A percentile compares a stretch with the other conserved stretches of the same genome.
Evolutionary conservation across 495 filamentous ascomycete genomes (phyloP).

Genomic region (Beverwykella pulmonaria): DNA sequence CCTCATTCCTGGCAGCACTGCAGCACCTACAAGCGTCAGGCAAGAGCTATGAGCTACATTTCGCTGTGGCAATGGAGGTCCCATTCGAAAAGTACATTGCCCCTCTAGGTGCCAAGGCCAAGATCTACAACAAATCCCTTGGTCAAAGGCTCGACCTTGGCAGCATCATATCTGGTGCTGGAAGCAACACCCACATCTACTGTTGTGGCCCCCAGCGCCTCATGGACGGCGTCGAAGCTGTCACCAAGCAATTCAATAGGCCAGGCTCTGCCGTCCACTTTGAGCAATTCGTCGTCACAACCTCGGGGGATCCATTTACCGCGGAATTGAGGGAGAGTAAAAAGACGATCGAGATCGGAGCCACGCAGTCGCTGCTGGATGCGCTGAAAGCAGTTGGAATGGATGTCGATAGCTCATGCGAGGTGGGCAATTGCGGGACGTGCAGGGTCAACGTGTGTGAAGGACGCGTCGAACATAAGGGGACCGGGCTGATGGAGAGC

Average conservation of each 20-base stretch:
- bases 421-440: conserved; percentile 63
- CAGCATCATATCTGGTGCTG: conserved; percentile 45
- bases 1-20: conserved; percentile 29
- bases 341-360: conserved; percentile 45
- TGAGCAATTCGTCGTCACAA: conserved; percentile 58
- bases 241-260: conserved; percentile 47
- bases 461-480: conserved; percentile 58
- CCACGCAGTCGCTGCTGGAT: conserved; percentile 48
- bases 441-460: conserved; percentile 54
- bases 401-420: conserved; percentile 56
- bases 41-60: conserved; percentile 48
- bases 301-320: conserved; percentile 59
- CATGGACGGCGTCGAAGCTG: conserved; percentile 50
- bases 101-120: conserved; percentile 41
- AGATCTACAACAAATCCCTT: conserved; percentile 52
- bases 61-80: conserved; percentile 28
- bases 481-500: conserved; percentile 49
- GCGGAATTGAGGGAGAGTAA: conserved; percentile 48
- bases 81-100: conserved; percentile 35
- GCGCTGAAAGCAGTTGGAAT: conserved; percentile 50
- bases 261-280: conserved; percentile 55
- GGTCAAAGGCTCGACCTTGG: conserved; percentile 54
- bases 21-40: conserved; percentile 3
- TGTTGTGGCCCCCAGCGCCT: conserved; percentile 58
- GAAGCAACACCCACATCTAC: conserved; percentile 57